Percentiles rank a stretch among this genome's conserved stretches.
Conservation (phyloP, 768 basidiomycete species). For the Kondoa subrosea region DNA sequence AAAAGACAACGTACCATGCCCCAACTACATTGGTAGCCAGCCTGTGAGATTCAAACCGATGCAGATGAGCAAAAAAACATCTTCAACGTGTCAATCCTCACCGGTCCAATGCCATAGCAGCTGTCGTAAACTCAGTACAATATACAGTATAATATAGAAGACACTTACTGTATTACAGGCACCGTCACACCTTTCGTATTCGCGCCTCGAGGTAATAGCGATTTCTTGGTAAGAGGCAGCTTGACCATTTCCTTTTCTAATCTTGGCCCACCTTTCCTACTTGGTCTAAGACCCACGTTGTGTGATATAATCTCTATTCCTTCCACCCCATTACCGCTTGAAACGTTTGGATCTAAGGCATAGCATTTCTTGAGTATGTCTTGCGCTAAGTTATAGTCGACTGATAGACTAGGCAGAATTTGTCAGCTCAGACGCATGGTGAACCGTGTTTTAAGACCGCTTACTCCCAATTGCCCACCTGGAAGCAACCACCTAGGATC, state of each 20-base stretch:
- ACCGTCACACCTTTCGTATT: background rate
- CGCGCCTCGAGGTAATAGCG: background rate
- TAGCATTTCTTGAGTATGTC: background rate
- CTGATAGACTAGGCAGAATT: background rate
- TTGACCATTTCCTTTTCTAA: background rate
- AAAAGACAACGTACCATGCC: background rate
- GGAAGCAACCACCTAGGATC: background rate
- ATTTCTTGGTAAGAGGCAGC: background rate
- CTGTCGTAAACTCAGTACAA: background rate
- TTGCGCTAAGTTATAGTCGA: background rate
- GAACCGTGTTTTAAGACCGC: background rate
- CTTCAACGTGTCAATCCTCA: background rate
- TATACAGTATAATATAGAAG: background rate
- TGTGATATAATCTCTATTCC: background rate
- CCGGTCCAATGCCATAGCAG: background rate
- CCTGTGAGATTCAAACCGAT: background rate
- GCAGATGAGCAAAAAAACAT: background rate
- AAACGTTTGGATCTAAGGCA: background rate
- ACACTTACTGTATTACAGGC: background rate
- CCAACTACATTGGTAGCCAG: background rate
- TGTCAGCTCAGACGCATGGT: background rate
- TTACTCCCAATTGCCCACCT: background rate
- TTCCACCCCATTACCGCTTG: background rate
- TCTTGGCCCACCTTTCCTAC: conserved; percentile 2
- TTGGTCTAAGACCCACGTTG: background rate